Base-by-base conservation (phyloP, 129 eudicot genomes). In the Dittrichia graveolens region DNA sequence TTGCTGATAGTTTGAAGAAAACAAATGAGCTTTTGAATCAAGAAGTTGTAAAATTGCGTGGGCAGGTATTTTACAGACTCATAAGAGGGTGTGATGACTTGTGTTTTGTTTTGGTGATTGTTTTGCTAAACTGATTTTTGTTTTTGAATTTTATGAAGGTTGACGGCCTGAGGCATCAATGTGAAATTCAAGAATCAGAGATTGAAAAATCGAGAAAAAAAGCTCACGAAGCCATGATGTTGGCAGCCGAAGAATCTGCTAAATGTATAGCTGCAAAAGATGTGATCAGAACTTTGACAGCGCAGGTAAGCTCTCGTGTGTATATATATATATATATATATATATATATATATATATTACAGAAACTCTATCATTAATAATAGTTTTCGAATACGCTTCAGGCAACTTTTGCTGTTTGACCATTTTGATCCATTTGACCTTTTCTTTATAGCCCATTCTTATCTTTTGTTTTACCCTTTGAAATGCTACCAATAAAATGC, bases 261-360 rank as follows among this genome's bases (percentile, higher is more conserved):
- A 93, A 89, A 79, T 83, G 92, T 54, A 93, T 84, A 84, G 96
- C 98, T 75, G 98, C 98, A n/a, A 93, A 93, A 86, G 98, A 93
- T 62, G 98, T 84, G 75, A 93, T 93, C 6, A 90, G 84, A 69
- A 82, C 98, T 3, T 89, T 93, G 61, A 81, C 92, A 12, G 85
- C 96, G 18, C 98, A 92, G 98, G 98, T 89, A 37, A 42, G 43
- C 58, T 47, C 64, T 65, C 42, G 8, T 7, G 13, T 6, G 57
- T 18, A 44, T 6, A 52, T 52, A 16, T 60, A 24, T 52, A 16
- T 60, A 24, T 18, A 44, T 6, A 52, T 52, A 16, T 60, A 24
- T 18, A 44, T 6, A 52, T 52, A 16, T 60, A 24, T 18, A 44
- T 6, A 52, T 52, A 16, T 60, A 24, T 16, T 15, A 3, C 68